These are phyloP conservation scores for Tolypocladium inflatum DNA, from an alignment of 2,329 filamentous ascomycete genomes.

Conservation along the genomic window DNA sequence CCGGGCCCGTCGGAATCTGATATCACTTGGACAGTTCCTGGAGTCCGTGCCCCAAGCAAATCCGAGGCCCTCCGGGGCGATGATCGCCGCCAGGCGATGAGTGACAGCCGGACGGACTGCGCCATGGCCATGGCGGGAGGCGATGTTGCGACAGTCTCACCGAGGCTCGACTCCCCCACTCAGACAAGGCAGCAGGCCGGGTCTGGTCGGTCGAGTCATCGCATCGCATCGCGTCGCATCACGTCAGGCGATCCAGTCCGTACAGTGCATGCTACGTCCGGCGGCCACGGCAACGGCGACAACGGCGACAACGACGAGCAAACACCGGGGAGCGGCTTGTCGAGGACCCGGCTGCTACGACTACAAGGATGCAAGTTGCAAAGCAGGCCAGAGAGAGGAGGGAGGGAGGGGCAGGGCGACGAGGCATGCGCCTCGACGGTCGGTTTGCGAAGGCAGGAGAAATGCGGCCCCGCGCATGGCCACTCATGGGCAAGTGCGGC, in stretches of 20 bases:
- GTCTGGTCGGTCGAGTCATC: background rate
- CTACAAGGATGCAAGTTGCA: background rate
- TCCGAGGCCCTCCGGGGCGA: background rate
- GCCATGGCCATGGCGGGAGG: background rate
- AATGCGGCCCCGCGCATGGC: background rate
- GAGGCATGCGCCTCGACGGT: background rate
- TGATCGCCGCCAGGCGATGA: background rate
- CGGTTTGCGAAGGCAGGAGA: background rate
- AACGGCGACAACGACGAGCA: too few species aligned
- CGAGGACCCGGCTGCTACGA: background rate
- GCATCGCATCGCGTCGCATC: background rate
- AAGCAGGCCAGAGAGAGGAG: background rate
- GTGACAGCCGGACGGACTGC: background rate
- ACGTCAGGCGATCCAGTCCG: background rate
- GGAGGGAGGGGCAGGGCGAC: background rate
- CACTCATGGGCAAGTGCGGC: constrained; percentile 1
- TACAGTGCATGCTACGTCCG: background rate
- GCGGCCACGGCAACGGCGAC: background rate
- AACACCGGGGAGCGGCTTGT: background rate
- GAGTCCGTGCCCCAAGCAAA: background rate
- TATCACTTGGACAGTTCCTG: too few species aligned
- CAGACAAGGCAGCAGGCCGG: background rate
- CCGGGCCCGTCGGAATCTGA: background rate
- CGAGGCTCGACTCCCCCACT: background rate
- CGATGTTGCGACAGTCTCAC: background rate